Evolutionary conservation across 148 eudicot genomes (phyloP), one percentile per base, ranked within the genome.

Genomic region (Beta vulgaris): DNA sequence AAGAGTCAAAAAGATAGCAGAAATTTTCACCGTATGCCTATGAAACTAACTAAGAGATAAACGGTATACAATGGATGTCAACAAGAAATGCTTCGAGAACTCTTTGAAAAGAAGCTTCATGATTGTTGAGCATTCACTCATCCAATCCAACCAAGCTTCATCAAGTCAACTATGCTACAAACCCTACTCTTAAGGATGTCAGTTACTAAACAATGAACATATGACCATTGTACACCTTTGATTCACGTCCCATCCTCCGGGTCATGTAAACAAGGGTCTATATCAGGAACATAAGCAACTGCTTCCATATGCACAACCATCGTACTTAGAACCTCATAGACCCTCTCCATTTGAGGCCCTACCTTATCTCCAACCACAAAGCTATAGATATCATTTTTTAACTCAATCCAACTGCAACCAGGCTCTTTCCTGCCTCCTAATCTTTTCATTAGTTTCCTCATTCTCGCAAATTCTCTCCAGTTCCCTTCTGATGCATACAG

Each of bases 401-500:
- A 73, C 87, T 91, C 95, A 72, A 93, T 81, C 95, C 93, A 93
- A 84, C 98, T 91, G 79, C 84, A 80, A 21, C 98, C 98, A 23
- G 91, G 89, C 86, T 90, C 98, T 80, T 93, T 91, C 84, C 86
- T 90, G 32, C 84, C 85, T 46, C 88, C 96, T 66, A 83, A 69
- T 35, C 87, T 83, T 78, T 83, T 91, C 90, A 91, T 85, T 80
- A 88, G 63, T 70, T 83, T 88, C 83, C 98, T 88, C 78, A 86
- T 79, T 77, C 73, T 85, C 3, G 92, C 95, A 75, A 77, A 90
- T 53, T 93, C 91, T 39, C 69, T 84, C 98, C 98, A 91, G 67
- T 86, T 86, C 19, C 97, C 97, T 55, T 89, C 90, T 53, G 91
- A 86, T 3, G 98, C 98, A 80, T 89, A 91, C 72, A 93, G 71